Evolutionary conservation across 768 basidiomycete genomes (phyloP).

Genomic region (Chalciporus piperatus): DNA sequence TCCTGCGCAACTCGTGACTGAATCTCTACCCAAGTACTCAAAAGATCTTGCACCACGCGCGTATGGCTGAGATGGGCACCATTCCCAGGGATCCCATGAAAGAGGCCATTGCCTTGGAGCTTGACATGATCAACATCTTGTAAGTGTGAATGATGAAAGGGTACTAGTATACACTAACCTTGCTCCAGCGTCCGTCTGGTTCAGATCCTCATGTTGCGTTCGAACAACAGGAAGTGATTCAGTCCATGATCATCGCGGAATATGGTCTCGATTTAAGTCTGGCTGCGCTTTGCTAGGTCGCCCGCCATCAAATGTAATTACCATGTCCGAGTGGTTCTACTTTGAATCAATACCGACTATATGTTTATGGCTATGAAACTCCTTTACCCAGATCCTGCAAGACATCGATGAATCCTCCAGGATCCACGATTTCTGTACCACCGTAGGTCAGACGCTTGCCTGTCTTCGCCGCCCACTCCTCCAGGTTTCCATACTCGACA

Average conservation of each 20-base stretch:
- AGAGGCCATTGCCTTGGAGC: conserved; percentile 74
- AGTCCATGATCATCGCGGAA: not conserved
- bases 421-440: conserved; percentile 92
- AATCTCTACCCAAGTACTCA: conserved; percentile 52
- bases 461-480: conserved; percentile 85
- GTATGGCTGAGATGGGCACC: conserved; percentile 64
- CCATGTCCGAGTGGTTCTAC: not conserved
- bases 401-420: conserved; percentile 75
- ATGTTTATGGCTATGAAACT: conserved; percentile 20
- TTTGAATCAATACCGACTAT: conserved; percentile 41
- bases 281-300: conserved; percentile 1
- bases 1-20: not conserved
- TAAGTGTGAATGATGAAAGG: conserved; percentile 33
- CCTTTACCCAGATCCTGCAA: conserved; percentile 62
- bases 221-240: conserved; percentile 52
- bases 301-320: conserved; percentile 12
- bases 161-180: conserved; percentile 9
- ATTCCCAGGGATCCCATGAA: conserved; percentile 72
- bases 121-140: conserved; percentile 92
- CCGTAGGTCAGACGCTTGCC: conserved; percentile 92
- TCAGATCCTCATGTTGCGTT: conserved; percentile 70
- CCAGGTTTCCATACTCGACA: conserved; percentile 94
- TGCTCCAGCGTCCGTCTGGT: conserved; percentile 68
- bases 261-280: not conserved
- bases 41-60: conserved; percentile 76